Base-by-base conservation (phyloP, 2,329 filamentous ascomycete species). In the Trichophyton verrucosum region DNA sequence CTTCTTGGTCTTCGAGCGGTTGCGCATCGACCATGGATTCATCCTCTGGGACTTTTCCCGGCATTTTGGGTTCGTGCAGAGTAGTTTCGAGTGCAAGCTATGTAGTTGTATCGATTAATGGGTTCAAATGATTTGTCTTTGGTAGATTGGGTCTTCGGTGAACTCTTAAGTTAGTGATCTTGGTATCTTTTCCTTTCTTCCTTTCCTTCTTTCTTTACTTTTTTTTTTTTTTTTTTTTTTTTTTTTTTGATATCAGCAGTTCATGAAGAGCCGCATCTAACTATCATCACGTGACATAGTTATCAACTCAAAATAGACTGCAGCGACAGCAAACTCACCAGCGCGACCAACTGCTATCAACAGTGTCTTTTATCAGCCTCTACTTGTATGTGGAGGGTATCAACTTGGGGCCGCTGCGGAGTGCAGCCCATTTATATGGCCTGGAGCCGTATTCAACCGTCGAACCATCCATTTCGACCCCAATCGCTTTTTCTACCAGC, bases 21-120 rank as follows among this genome's bases (percentile, higher is more conserved):
- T 68, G 66, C 36, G 68, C 71, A 61, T 77, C 74, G 49, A 70
- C 62, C 74, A 77, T 77, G 63, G 73, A 71, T 66, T 76, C 74
- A 62, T 75, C 73, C 64, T 74, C 67, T 30, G 70, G 69, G n/a
- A 74, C 68, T 57, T 72, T 73, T 62, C 67, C 67, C 20, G 74
- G 74, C 74, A 76, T 76, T 20, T 55, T 55, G 46, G 3, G 44
- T 6, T 27, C 3, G 8, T 22, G 9, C 13, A 27, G 13, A n/a
- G 24, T 27, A 9, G 22, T 6, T 51, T 27, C 9, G 13, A 13
- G 20, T 22, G 3, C 3, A 3, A 2, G 1, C 15, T 33, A 20
- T 36, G 13, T 36, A 55, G n/a, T 7, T 15, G 3, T 36, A 9
- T n/a, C 2, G 13, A n/a, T 17, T 17, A 36, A n/a, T 8, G 3